phyloP scores from a whole-genome alignment of 108 stramenopile genomes.

The Skeletonema potamos region DNA sequence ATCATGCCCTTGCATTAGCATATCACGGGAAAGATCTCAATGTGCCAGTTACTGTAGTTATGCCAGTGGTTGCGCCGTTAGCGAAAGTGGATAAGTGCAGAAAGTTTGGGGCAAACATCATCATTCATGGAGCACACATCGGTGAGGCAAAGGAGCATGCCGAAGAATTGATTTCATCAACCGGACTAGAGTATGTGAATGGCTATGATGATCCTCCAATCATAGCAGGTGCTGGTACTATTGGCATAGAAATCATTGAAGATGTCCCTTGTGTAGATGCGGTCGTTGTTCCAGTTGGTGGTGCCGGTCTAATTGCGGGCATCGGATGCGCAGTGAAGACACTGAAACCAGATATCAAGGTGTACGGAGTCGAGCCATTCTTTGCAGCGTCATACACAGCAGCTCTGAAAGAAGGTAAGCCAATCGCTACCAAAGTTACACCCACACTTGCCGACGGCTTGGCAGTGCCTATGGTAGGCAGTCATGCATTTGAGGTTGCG shows the following conservation, averaged over 20 bases:
- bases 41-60: slow-evolving; percentile 95
- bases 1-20: slow-evolving; percentile 92
- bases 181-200: slow-evolving; percentile 86
- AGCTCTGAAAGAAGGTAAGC: slow-evolving; percentile 80
- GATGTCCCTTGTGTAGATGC: slow-evolving; percentile 93
- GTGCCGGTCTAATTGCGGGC: slow-evolving; percentile 96
- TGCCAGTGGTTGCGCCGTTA: slow-evolving; percentile 94
- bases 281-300: slow-evolving; percentile 94
- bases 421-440: slow-evolving; percentile 60
- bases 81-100: slow-evolving; percentile 96
- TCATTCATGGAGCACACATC: slow-evolving; percentile 92
- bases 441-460: slow-evolving; percentile 96
- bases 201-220: slow-evolving; percentile 98
- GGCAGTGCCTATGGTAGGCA: slow-evolving; percentile 91
- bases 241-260: slow-evolving; percentile 95
- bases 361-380: slow-evolving; percentile 92
- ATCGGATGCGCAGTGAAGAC: slow-evolving; percentile 93
- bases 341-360: slow-evolving; percentile 81
- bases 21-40: slow-evolving; percentile 92
- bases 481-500: slow-evolving; percentile 91
- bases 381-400: slow-evolving; percentile 90
- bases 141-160: slow-evolving; percentile 90
- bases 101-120: slow-evolving; percentile 91
- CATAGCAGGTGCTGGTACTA: slow-evolving; percentile 97
- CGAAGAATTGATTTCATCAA: slow-evolving; percentile 55